These are phyloP conservation scores for Eucalyptus polybractea DNA, from an alignment of 345 rosid species.

Conservation along the genomic window DNA sequence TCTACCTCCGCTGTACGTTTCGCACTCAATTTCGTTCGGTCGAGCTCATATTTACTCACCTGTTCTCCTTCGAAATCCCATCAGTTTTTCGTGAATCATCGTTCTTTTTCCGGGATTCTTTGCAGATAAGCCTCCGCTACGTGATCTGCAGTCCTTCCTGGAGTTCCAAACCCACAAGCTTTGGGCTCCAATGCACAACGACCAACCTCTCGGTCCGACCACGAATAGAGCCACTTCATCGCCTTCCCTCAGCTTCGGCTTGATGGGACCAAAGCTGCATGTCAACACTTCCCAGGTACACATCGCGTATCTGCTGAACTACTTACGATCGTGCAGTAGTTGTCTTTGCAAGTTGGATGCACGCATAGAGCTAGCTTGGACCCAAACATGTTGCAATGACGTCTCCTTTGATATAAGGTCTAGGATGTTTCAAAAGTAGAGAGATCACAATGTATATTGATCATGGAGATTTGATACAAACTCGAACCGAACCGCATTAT, in stretches of 20 bases:
- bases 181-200: constrained; percentile 94
- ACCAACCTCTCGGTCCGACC: constrained; percentile 70
- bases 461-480: background rate
- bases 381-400: background rate
- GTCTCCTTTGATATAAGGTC: background rate
- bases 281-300: constrained; percentile 70
- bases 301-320: background rate
- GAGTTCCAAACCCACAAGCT: constrained; percentile 64
- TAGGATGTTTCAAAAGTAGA: background rate
- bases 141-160: constrained; percentile 60
- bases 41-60: background rate
- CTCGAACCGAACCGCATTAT: background rate
- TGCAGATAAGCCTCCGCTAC: constrained; percentile 81
- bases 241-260: constrained; percentile 52
- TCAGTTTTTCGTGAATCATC: background rate
- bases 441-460: background rate
- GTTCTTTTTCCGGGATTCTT: background rate
- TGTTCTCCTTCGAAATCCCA: background rate
- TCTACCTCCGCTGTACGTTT: constrained; percentile 81
- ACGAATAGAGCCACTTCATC: constrained; percentile 38
- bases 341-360: background rate
- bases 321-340: background rate
- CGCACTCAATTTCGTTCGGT: background rate
- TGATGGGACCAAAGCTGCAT: constrained; percentile 83
- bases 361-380: background rate